Evolutionary conservation across 768 basidiomycete genomes (phyloP).

Genomic region (Boletus tomentosulus): DNA sequence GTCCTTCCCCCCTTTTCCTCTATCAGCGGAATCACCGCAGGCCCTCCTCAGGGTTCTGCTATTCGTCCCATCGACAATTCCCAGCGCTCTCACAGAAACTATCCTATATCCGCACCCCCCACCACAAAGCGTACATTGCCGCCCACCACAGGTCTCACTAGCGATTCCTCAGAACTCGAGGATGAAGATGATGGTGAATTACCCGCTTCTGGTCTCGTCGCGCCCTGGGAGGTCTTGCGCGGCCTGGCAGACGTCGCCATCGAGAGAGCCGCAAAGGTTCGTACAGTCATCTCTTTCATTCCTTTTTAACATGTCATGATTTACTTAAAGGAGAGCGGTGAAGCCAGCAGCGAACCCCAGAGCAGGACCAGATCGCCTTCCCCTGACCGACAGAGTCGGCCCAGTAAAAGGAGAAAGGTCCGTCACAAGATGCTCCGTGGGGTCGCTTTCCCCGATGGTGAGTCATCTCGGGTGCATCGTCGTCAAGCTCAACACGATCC

Average conservation of each 20-base stretch:
- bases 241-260: constrained; percentile 80
- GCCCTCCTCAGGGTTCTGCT: constrained; percentile 48
- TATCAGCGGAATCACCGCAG: constrained; percentile 51
- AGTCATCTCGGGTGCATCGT: background rate
- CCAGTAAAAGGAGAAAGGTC: constrained; percentile 68
- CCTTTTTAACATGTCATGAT: constrained; percentile 8
- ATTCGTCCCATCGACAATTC: constrained; percentile 50
- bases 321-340: constrained; percentile 63
- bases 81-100: constrained; percentile 34
- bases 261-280: constrained; percentile 72
- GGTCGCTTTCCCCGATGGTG: constrained; percentile 77
- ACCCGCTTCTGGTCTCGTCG: constrained; percentile 76
- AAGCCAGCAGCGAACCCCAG: constrained; percentile 62
- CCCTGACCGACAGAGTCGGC: constrained; percentile 64
- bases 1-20: constrained; percentile 71
- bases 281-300: constrained; percentile 9
- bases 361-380: constrained; percentile 73
- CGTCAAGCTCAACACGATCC: constrained; percentile 1
- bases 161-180: constrained; percentile 81
- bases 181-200: constrained; percentile 79
- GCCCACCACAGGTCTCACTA: constrained; percentile 63
- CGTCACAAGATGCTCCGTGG: constrained; percentile 55
- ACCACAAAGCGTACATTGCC: constrained; percentile 59
- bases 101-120: constrained; percentile 28
- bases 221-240: constrained; percentile 82